Base-by-base conservation (phyloP, 768 basidiomycete species). In the Psilocybe cubensis region DNA sequence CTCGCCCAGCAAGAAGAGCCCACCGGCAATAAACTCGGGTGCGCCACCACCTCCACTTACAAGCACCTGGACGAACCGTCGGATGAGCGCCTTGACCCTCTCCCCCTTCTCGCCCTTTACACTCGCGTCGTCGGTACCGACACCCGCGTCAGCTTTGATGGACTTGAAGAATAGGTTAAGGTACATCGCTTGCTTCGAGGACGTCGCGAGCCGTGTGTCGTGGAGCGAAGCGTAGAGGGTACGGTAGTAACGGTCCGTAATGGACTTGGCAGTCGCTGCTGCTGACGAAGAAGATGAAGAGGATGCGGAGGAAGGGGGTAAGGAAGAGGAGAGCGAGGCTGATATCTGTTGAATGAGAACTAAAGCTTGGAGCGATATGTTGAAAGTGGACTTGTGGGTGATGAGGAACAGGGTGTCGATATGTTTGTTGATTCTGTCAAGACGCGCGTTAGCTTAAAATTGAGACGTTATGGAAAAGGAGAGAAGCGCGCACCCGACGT, bases 121-220 rank as follows among this genome's bases (percentile, higher is more conserved):
- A 9, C 35, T 3, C 35, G 35, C 35, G 2, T n/a, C 35, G 12
- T 17, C 14, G 35, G 35, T 14, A 31, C 31, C 31, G 2, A 31
- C 31, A 33, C 73, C 74, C 8, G 68, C 76, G 54, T 81, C 80
- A 3, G 80, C 80, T 72, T 96, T 96, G 62, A 97, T 73, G 2
- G 91, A 88, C 65, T 92, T 95, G 83, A 96, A 96, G 18, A 98
- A 71, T 17, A 99, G 74, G 68, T 98, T 98, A 54, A 99, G 83
- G 71, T 96, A 98, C 88, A 98, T 91, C 4, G 95, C 94, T 69
- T 98, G 95, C 68, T 98, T 98, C 2, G 89, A 90, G 11, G 94
- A 94, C 2, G 81, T 79, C 2, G 87, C 80, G 1, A 99, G 81
- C 12, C 96, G 87, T 1, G 79, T 74, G 64, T 99, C 96, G 47